Evolutionary conservation across 176 grass and related monocot genomes (phyloP).

Genomic region (Oryza punctata): DNA sequence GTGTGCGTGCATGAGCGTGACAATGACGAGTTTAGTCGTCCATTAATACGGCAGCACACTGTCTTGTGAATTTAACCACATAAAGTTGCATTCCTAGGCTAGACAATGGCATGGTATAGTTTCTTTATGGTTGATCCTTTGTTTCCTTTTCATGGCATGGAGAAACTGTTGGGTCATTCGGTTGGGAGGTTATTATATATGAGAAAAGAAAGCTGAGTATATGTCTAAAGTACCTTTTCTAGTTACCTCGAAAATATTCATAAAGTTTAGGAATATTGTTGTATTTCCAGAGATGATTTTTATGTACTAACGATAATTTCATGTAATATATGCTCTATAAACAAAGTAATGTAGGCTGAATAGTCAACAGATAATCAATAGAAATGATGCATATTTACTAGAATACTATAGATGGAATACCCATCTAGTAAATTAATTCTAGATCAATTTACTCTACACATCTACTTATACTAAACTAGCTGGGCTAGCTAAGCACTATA

Average conservation of each 20-base stretch:
- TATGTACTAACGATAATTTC: neutral
- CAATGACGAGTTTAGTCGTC: neutral
- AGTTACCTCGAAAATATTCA: neutral
- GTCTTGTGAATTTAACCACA: slow-evolving; percentile 23
- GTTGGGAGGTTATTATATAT: neutral
- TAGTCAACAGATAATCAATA: too few species aligned
- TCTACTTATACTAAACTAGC: neutral
- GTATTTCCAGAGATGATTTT: neutral
- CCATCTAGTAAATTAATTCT: neutral
- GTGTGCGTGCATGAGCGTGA: slow-evolving; percentile 16
- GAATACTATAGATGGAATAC: neutral
- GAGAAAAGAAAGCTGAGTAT: neutral
- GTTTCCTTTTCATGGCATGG: neutral
- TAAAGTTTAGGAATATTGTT: neutral
- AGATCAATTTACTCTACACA: neutral
- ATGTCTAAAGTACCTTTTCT: too few species aligned
- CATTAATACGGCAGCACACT: neutral
- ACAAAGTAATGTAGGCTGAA: neutral
- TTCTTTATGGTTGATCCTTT: neutral
- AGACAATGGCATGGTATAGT: neutral
- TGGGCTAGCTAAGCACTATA: neutral
- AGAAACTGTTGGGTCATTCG: neutral
- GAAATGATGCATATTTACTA: neutral
- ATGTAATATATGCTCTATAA: neutral
- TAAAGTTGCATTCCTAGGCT: neutral